These are phyloP conservation scores for Trametes cinnabarina DNA, from an alignment of 768 basidiomycete species.

Conservation along the genomic window DNA sequence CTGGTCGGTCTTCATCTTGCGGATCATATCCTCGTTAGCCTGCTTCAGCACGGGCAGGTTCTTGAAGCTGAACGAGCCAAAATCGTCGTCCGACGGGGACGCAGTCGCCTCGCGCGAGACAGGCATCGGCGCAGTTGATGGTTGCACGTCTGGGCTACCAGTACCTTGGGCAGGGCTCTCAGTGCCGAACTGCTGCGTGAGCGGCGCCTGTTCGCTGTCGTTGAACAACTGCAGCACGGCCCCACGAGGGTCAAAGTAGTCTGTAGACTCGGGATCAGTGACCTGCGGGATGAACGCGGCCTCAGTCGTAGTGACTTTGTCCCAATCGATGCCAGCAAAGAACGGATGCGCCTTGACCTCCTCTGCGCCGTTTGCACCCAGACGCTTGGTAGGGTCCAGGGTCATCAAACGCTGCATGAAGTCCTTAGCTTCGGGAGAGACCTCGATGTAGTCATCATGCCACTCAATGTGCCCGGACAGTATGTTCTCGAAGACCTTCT, in stretches of 20 bases:
- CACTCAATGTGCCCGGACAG: constrained; percentile 91
- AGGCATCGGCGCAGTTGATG: constrained; percentile 34
- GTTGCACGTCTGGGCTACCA: constrained; percentile 27
- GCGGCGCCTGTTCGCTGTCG: constrained; percentile 71
- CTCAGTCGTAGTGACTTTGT: constrained; percentile 81
- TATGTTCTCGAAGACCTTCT: constrained; percentile 98
- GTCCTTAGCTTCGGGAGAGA: constrained; percentile 81
- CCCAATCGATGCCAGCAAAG: constrained; percentile 91
- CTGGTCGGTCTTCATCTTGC: constrained; percentile 91
- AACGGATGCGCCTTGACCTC: constrained; percentile 94
- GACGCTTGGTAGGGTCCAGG: constrained; percentile 71
- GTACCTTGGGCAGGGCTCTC: constrained; percentile 40
- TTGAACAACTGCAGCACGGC: constrained; percentile 89
- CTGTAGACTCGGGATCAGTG: constrained; percentile 96
- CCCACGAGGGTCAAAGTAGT: constrained; percentile 97
- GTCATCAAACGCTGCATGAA: constrained; percentile 88
- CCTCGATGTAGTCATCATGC: constrained; percentile 92
- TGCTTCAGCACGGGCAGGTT: constrained; percentile 95
- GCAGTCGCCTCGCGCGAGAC: constrained; percentile 39
- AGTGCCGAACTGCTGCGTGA: constrained; percentile 46
- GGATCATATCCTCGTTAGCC: constrained; percentile 97
- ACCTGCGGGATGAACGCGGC: constrained; percentile 96
- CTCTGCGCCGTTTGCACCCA: constrained; percentile 84
- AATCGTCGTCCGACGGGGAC: constrained; percentile 79
- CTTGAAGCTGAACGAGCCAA: constrained; percentile 98